phyloP scores from a whole-genome alignment of 2,329 filamentous ascomycete genomes.

The Apiospora aurea region DNA sequence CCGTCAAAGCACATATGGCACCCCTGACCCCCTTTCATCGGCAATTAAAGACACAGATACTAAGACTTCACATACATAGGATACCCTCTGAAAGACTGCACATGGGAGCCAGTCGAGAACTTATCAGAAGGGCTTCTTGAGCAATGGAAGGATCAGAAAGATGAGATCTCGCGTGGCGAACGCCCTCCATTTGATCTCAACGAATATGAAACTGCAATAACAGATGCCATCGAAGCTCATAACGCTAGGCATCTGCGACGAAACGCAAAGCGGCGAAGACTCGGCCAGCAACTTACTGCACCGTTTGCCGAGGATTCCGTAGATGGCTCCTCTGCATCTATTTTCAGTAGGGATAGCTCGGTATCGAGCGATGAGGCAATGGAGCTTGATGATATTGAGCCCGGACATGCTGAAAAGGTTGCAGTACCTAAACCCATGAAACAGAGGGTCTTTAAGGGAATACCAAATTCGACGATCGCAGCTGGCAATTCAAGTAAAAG shows the following conservation, averaged over 20 bases:
- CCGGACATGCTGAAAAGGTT: not conserved
- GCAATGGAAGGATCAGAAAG: conserved; percentile 53
- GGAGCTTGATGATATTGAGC: conserved; percentile 33
- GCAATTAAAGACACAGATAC: not conserved
- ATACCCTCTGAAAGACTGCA: conserved; percentile 63
- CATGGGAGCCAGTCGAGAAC: conserved; percentile 61
- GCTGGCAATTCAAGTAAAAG: conserved; percentile 26
- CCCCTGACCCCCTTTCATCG: not conserved
- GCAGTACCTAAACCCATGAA: conserved; percentile 31
- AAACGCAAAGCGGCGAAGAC: conserved; percentile 51
- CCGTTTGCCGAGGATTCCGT: conserved; percentile 32
- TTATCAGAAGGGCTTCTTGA: conserved; percentile 48
- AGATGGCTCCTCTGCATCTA: conserved; percentile 25
- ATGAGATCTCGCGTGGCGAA: conserved; percentile 43
- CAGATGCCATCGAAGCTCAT: conserved; percentile 39
- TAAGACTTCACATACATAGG: conserved; percentile 28
- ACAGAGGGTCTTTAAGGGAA: conserved; percentile 33
- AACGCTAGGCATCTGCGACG: conserved; percentile 49
- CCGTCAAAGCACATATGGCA: not conserved
- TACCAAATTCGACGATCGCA: conserved; percentile 27
- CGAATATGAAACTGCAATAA: conserved; percentile 45
- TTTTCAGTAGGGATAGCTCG: conserved; percentile 24
- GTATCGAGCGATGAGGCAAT: conserved; percentile 39
- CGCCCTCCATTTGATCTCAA: conserved; percentile 47
- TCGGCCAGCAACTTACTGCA: conserved; percentile 42